Percentiles rank a stretch among this genome's conserved stretches.
phyloP scores from a whole-genome alignment of 495 filamentous ascomycete genomes.

The Aspergillus homomorphus region DNA sequence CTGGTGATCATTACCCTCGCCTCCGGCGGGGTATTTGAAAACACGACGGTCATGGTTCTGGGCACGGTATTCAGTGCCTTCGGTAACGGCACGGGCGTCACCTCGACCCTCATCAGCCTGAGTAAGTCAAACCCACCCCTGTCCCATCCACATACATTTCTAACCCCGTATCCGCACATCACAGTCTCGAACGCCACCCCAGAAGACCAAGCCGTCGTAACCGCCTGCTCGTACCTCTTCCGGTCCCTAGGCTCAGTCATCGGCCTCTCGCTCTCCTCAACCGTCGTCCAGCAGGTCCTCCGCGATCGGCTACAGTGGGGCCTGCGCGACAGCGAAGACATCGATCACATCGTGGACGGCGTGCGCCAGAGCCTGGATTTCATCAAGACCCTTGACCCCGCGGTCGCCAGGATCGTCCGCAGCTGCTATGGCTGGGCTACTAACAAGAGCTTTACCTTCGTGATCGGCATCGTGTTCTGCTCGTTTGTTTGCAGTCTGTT shows the following conservation, averaged over 20 bases:
- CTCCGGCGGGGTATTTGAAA: slow-evolving; percentile 50
- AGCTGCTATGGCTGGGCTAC: slow-evolving; percentile 61
- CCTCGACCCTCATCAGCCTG: slow-evolving; percentile 62
- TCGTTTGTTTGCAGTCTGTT: slow-evolving; percentile 46
- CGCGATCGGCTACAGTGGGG: slow-evolving; percentile 52
- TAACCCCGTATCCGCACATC: slow-evolving; percentile 19
- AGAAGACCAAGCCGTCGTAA: slow-evolving; percentile 73
- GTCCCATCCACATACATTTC: neutral
- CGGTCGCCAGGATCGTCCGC: slow-evolving; percentile 58
- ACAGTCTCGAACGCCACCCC: slow-evolving; percentile 65
- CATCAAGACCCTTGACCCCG: slow-evolving; percentile 64
- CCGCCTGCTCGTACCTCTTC: slow-evolving; percentile 85
- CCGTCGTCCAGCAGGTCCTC: slow-evolving; percentile 70
- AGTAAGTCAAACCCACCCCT: slow-evolving; percentile 38
- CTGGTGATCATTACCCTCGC: slow-evolving; percentile 55
- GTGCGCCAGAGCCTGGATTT: slow-evolving; percentile 74
- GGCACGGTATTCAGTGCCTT: slow-evolving; percentile 56
- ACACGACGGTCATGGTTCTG: slow-evolving; percentile 48
- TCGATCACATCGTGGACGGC: slow-evolving; percentile 64
- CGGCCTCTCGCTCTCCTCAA: slow-evolving; percentile 67
- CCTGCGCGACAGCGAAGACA: slow-evolving; percentile 56
- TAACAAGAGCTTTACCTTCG: slow-evolving; percentile 46
- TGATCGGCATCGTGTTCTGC: slow-evolving; percentile 43
- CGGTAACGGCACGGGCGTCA: slow-evolving; percentile 66
- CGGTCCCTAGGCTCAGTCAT: slow-evolving; percentile 76